Conservation (phyloP, 768 basidiomycete species). For the Crassisporium funariophilum region DNA sequence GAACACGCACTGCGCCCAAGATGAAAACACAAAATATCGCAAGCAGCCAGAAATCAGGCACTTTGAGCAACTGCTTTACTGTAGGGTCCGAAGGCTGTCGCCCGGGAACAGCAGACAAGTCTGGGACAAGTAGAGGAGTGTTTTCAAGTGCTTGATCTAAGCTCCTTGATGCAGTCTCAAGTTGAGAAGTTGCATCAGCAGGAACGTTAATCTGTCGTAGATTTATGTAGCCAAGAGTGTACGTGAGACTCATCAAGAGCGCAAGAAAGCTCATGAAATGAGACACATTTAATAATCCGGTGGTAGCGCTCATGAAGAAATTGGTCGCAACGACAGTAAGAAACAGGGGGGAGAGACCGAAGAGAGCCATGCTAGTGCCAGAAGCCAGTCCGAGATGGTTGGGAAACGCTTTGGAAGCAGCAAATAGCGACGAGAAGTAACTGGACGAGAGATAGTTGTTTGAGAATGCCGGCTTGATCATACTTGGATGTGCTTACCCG, state of each 20-base stretch:
- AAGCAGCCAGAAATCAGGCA: conserved; percentile 69
- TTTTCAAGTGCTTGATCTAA: conserved; percentile 30
- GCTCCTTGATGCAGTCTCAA: conserved; percentile 1
- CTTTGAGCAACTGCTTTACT: conserved; percentile 46
- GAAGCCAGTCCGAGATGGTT: conserved; percentile 64
- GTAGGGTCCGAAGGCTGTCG: conserved; percentile 20
- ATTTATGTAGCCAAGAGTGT: conserved; percentile 54
- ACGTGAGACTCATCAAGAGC: conserved; percentile 49
- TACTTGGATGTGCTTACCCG: conserved; percentile 51
- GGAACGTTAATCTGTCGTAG: conserved; percentile 26
- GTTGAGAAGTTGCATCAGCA: neutral
- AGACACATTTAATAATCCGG: conserved; percentile 45
- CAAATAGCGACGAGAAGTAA: conserved; percentile 76
- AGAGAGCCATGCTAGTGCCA: conserved; percentile 69
- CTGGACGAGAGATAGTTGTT: conserved; percentile 22
- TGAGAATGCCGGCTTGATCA: neutral
- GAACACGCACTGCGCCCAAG: conserved; percentile 67
- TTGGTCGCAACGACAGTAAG: conserved; percentile 64
- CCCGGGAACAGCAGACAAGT: neutral
- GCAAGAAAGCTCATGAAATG: conserved; percentile 61
- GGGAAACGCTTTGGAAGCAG: conserved; percentile 73
- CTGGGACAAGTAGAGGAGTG: conserved; percentile 30
- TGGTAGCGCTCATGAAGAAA: conserved; percentile 53
- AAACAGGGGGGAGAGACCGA: conserved; percentile 81
- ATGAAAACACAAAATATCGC: conserved; percentile 47